phyloP scores from a whole-genome alignment of 371 early-diverging fungal species.

The Nematocida parisii region DNA sequence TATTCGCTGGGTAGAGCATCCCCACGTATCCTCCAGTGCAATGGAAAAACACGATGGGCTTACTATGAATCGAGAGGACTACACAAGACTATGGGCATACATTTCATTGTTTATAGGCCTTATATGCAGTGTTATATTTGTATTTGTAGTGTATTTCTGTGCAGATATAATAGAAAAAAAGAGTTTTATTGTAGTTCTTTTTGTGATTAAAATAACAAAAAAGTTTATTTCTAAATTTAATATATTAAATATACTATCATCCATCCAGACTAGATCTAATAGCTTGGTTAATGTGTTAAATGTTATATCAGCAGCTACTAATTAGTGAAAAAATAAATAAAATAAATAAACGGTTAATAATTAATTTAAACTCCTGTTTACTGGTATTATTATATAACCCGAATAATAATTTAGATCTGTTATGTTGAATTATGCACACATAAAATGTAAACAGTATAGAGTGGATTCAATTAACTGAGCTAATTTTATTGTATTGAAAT shows the following conservation, averaged over 20 bases:
- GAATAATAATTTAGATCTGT: no score
- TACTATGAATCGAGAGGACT: neutral
- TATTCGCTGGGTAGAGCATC: neutral
- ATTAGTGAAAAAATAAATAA: no score
- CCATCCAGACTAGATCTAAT: neutral
- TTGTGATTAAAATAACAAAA: neutral
- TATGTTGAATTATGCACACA: no score
- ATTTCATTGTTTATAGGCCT: neutral
- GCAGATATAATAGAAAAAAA: neutral
- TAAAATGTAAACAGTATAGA: no score
- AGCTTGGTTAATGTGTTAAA: neutral
- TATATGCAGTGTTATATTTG: neutral
- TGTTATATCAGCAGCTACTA: neutral
- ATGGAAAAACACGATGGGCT: neutral
- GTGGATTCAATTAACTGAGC: no score
- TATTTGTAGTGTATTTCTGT: neutral
- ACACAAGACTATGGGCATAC: neutral
- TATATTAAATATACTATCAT: neutral
- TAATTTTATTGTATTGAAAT: no score
- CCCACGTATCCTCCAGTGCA: neutral
- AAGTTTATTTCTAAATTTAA: neutral
- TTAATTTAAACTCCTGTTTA: no score
- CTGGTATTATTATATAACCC: no score
- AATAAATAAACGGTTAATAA: no score
- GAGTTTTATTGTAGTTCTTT: neutral